These are phyloP conservation scores for Backusella liffmaniae DNA, from an alignment of 192 early-diverging fungal genomes.

Conservation along the genomic window DNA sequence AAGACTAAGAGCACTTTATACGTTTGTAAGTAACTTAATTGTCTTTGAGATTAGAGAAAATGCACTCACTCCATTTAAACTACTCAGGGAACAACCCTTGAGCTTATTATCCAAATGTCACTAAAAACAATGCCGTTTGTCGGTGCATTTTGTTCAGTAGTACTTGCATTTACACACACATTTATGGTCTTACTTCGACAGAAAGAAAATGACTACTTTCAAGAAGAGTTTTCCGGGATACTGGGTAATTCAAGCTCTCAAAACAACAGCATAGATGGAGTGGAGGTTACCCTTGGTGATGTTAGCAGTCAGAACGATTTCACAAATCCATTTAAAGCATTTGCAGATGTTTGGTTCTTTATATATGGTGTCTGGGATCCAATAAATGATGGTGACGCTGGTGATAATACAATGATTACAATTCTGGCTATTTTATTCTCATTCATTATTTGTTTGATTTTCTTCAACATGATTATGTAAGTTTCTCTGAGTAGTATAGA, in stretches of 20 bases:
- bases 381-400: neutral
- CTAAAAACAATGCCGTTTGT: neutral
- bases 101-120: slow-evolving; percentile 8
- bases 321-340: neutral
- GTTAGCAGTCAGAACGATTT: neutral
- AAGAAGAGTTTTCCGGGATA: neutral
- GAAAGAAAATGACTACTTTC: neutral
- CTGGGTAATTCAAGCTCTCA: neutral
- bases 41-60: too few relatives aligned
- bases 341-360: slow-evolving; percentile 8
- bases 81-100: slow-evolving; percentile 5
- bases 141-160: neutral
- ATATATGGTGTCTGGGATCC: slow-evolving; percentile 10
- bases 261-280: neutral
- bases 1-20: neutral
- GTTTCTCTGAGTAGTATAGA: neutral
- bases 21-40: slow-evolving; percentile 9
- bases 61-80: neutral
- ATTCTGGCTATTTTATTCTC: slow-evolving; percentile 6
- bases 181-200: slow-evolving; percentile 3
- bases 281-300: neutral
- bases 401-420: neutral
- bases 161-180: slow-evolving; percentile 14
- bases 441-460: neutral
- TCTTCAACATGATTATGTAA: slow-evolving; percentile 25